Percentiles rank a stretch among this genome's conserved stretches.
Evolutionary conservation across 129 eudicot genomes (phyloP).

Genomic region (Helichrysum umbraculigerum): DNA sequence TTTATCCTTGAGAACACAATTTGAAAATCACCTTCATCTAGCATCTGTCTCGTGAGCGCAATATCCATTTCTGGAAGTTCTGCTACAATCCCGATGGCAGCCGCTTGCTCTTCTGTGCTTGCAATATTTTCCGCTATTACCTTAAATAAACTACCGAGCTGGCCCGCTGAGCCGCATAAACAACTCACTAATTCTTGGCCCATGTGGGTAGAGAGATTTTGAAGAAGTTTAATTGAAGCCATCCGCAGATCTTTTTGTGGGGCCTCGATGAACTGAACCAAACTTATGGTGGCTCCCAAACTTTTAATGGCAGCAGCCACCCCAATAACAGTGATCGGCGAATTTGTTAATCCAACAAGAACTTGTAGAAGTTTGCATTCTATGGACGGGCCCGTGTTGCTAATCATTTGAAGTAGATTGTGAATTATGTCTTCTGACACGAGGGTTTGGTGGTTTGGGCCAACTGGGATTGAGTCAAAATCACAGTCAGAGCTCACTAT

Average conservation of each 20-base stretch:
- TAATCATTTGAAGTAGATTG: conserved; percentile 71
- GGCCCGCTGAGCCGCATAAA: conserved; percentile 72
- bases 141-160: conserved; percentile 64
- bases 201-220: conserved; percentile 74
- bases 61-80: conserved; percentile 76
- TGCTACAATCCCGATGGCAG: conserved; percentile 76
- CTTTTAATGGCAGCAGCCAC: conserved; percentile 86
- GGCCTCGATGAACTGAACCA: conserved; percentile 92
- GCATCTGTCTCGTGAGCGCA: conserved; percentile 69
- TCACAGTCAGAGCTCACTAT: conserved; percentile 71
- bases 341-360: conserved; percentile 82
- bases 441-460: conserved; percentile 63
- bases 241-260: conserved; percentile 72
- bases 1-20: conserved; percentile 50
- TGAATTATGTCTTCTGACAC: conserved; percentile 82
- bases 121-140: conserved; percentile 59
- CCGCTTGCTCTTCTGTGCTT: conserved; percentile 89
- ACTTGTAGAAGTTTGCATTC: conserved; percentile 89
- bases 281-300: conserved; percentile 82
- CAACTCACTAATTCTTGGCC: conserved; percentile 66
- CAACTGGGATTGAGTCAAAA: conserved; percentile 66
- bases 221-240: conserved; percentile 73
- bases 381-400: conserved; percentile 90
- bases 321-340: conserved; percentile 53
- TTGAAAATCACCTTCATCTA: conserved; percentile 60